Base-by-base conservation (phyloP, 2,329 filamentous ascomycete species). In the Pezicula neosporulosa region DNA sequence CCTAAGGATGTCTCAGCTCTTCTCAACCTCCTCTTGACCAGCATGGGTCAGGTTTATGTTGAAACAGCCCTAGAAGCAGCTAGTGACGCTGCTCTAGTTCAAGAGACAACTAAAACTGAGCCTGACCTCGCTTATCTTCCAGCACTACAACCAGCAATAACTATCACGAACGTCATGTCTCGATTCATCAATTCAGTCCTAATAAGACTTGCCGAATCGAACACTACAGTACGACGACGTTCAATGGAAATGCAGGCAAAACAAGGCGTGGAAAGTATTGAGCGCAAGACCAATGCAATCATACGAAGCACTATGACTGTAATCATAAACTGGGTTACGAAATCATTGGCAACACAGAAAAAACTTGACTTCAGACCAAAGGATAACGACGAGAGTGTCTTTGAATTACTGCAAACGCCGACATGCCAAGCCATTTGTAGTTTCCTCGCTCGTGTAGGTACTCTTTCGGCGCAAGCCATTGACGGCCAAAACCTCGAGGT, bases 1-100 rank as follows among this genome's bases (percentile, higher is more conserved):
- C 90, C 94, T 15, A 97, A 96, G 68, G 94, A 99, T 68, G 90
- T 97, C 50, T 88, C 87, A 43, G 85, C 90, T 54, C 78, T 97
- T 21, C 79, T 97, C 33, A 88, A 87, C 65, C 80, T 97, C 21
- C 79, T 99, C 2, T 80, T 97, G 44, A 85, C 84, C 30, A 90
- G 88, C 61, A 91, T 97, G 86, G 90, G 91, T 19, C 89, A 93
- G 62, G 87, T 95, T 47, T 87, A 87, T 60, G 75, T 87, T 46
- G 82, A 87, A 67, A 86, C 83, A 6, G 78, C 80, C 2, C 74
- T 86, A 21, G 84, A 87, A 54, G 87, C 89, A 27, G 83, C 87
- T 9, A 76, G 81, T 39, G 90, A 96, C 62, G 78, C 83, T 52
- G 89, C 90, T 24, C 77, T 85, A 1, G 76, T 85, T 1, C 87